These are phyloP conservation scores for Metschnikowia aberdeeniae DNA, from an alignment of 805 yeast genomes.

Conservation along the genomic window DNA sequence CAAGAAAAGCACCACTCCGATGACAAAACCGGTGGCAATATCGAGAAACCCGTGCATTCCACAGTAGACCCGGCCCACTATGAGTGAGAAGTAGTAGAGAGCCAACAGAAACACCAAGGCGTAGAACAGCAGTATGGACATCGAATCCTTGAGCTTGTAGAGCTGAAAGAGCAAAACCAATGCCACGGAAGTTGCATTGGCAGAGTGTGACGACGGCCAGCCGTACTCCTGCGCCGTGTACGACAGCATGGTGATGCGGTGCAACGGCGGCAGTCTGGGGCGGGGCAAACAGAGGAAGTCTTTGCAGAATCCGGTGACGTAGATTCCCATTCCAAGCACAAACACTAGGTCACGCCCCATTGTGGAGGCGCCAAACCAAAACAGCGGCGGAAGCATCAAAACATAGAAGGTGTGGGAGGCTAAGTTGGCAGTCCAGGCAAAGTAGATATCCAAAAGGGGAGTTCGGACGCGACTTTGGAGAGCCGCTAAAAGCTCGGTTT, in stretches of 20 bases:
- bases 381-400: conserved; percentile 76
- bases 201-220: conserved; percentile 90
- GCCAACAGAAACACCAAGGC: conserved; percentile 18
- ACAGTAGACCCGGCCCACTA: conserved; percentile 82
- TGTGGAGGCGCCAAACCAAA: conserved; percentile 68
- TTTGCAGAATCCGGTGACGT: conserved; percentile 67
- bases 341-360: conserved; percentile 56
- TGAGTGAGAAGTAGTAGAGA: conserved; percentile 59
- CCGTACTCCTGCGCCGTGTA: conserved; percentile 93
- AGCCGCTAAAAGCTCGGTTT: conserved; percentile 53
- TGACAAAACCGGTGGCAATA: conserved; percentile 55
- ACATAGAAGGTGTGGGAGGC: conserved; percentile 96
- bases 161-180: conserved; percentile 33
- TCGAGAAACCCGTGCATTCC: conserved; percentile 97
- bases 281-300: conserved; percentile 89
- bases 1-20: conserved; percentile 57
- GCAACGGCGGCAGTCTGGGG: conserved; percentile 88
- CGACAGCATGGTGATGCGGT: conserved; percentile 84
- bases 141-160: conserved; percentile 12
- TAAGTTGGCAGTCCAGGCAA: conserved; percentile 81
- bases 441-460: conserved; percentile 61
- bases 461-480: conserved; percentile 53
- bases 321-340: conserved; percentile 68
- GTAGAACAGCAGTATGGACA: conserved; percentile 11
- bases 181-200: conserved; percentile 85